Evolutionary conservation across 1,284 basidiomycete genomes (phyloP).

Genomic region (Melampsora americana): DNA sequence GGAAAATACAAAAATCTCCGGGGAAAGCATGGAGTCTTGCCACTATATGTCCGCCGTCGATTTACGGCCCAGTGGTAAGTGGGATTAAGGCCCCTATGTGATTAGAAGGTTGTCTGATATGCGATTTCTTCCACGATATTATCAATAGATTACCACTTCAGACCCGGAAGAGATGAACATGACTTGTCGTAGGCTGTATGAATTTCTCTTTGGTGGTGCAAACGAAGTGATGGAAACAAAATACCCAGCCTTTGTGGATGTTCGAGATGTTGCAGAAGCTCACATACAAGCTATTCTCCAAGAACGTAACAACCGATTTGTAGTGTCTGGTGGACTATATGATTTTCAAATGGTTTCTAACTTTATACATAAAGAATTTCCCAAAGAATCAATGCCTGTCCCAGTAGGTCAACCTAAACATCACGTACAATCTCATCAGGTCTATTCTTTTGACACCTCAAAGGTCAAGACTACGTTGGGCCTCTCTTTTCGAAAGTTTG

Average conservation of each 20-base stretch:
- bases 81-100: not conserved
- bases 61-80: conserved; percentile 50
- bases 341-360: conserved; percentile 11
- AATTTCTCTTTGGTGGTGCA: conserved; percentile 5
- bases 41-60: conserved; percentile 61
- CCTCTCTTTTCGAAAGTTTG: conserved; percentile 7
- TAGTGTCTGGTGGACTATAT: conserved; percentile 14
- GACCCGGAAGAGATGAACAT: conserved; percentile 13
- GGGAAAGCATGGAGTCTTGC: conserved; percentile 62
- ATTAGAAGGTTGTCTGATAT: no score
- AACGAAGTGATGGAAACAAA: conserved; percentile 5
- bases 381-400: not conserved
- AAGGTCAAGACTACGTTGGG: not conserved
- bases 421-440: conserved; percentile 6
- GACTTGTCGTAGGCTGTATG: conserved; percentile 7
- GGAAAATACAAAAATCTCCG: conserved; percentile 59
- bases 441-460: conserved; percentile 10
- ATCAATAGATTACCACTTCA: conserved; percentile 11
- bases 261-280: conserved; percentile 26
- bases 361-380: conserved; percentile 3
- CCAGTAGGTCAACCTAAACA: conserved; percentile 1
- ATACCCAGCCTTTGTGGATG: conserved; percentile 20
- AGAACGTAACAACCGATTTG: conserved; percentile 1
- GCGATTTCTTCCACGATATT: not conserved
- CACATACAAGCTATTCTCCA: conserved; percentile 14